Base-by-base conservation (phyloP, 805 yeast species). In the Starmerella khaoyaiensis region DNA sequence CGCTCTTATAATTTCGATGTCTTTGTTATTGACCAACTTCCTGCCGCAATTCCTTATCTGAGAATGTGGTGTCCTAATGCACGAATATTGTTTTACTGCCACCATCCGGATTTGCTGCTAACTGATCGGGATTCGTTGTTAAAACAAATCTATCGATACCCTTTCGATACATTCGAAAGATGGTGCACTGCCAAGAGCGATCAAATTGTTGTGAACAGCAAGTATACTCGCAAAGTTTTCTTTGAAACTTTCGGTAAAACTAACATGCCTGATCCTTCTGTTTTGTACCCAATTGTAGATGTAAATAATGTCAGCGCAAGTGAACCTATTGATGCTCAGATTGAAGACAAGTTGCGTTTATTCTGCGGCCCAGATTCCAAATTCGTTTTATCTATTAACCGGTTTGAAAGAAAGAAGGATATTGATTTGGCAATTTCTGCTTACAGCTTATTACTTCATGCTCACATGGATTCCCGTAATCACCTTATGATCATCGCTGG, bases 101-200 rank as follows among this genome's bases (percentile, higher is more conserved):
- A 90, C 62, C 87, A 87, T 57, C 98, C 99, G 0, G 99, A 90
- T 57, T 78, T 79, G 53, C 63, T 78, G 33, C 61, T 87, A 29
- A 77, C 94, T 0, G 61, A 63, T 15, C 76, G 76, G 36, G 62
- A 67, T 3, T 62, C 76, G 2, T 20, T 66, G 1, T 20, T 78
- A 7, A 76, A 83, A 50, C 62, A 59, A 42, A 34, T 79, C 0
- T 90, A 90, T 58, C 65, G 99, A 44, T 36, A 68, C 4, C 90
- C 94, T 1, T 87, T 90, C 57, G 94, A 90, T 57, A 47, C 61
- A n/a, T 59, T 79, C 17, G 99, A 90, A 59, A 83, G 81, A 48
- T 65, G 79, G 60, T 69, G 93, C 2, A 83, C 93, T 21, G 65
- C 74, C 16, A 61, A 69, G 28, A 72, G 94, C 29, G 96, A 90